Base-by-base conservation (phyloP, 2,329 filamentous ascomycete species). In the Xylaria sp. region DNA sequence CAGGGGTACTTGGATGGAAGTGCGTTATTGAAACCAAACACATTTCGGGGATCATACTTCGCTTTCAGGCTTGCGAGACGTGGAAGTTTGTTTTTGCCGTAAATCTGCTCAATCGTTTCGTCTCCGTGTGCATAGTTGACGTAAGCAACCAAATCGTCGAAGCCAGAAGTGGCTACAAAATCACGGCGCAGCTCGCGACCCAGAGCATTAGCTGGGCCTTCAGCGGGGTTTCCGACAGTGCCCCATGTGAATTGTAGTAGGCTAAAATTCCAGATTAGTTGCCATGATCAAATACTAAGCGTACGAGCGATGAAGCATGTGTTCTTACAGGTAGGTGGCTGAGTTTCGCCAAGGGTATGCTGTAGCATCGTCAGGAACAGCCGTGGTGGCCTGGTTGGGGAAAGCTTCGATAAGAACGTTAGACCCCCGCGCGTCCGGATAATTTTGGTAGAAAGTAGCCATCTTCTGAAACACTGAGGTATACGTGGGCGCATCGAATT, bases 341-440 rank as follows among this genome's bases (percentile, higher is more conserved):
- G 54, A 4, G 17, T 70, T 63, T 25, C 66, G 44, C 66, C 64
- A 70, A 4, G 69, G 54, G 23, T 68, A 71, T 0, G 68, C 67
- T 5, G 68, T 70, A 3, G 55, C 58, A 9, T 68, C 60, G 21
- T 57, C 43, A 3, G 60, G 29, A 3, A 68, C 58, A 2, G 63
- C 49, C 2, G 10, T 4, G 4, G 35, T 35, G 13, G 63, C 64
- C 17, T 70, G 37, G n/a, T 48, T 56, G 3, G 58, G 35, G 31
- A 64, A 61, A 5, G 31, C 44, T 21, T 62, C 62, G 13, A 67
- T 21, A 9, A 41, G 13, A 29, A 66, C 31, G 4, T 11, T n/a
- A 3, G 21, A 46, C n/a, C 3, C 10, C 29, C 13, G 46, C 6
- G 17, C 63, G 19, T 44, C 51, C 1, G 63, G 63, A 21, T 57